Conservation (phyloP, 805 yeast species). For the Candida parachauliodes region DNA sequence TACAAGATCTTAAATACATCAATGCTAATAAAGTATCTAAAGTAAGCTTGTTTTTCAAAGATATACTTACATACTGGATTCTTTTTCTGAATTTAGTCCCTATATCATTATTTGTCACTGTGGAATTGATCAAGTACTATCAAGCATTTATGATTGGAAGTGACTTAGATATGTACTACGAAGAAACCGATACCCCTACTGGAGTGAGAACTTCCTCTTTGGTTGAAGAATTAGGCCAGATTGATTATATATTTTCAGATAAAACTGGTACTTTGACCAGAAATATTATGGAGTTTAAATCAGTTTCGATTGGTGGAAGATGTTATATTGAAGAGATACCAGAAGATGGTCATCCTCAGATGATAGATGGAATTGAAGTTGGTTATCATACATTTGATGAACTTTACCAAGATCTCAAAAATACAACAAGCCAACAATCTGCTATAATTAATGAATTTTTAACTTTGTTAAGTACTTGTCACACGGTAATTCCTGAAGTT, state of each 20-base stretch:
- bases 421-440: constrained; percentile 42
- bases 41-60: constrained; percentile 74
- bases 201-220: constrained; percentile 92
- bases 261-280: constrained; percentile 96
- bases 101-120: constrained; percentile 92
- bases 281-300: constrained; percentile 94
- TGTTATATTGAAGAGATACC: constrained; percentile 88
- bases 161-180: constrained; percentile 90
- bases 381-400: constrained; percentile 75
- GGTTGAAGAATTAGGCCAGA: constrained; percentile 96
- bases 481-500: constrained; percentile 93
- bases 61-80: constrained; percentile 92
- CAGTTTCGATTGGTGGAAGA: constrained; percentile 88
- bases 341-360: constrained; percentile 74
- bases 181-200: constrained; percentile 86
- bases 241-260: constrained; percentile 93
- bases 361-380: constrained; percentile 72
- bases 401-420: constrained; percentile 44
- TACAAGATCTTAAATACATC: constrained; percentile 57
- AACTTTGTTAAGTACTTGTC: constrained; percentile 85
- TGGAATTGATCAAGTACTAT: constrained; percentile 90
- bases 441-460: constrained; percentile 69
- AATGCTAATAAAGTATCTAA: constrained; percentile 64
- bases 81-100: constrained; percentile 96
- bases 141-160: constrained; percentile 93